These are phyloP conservation scores for Aspergillus sp. DNA, from an alignment of 2,329 filamentous ascomycete species.

Conservation along the genomic window DNA sequence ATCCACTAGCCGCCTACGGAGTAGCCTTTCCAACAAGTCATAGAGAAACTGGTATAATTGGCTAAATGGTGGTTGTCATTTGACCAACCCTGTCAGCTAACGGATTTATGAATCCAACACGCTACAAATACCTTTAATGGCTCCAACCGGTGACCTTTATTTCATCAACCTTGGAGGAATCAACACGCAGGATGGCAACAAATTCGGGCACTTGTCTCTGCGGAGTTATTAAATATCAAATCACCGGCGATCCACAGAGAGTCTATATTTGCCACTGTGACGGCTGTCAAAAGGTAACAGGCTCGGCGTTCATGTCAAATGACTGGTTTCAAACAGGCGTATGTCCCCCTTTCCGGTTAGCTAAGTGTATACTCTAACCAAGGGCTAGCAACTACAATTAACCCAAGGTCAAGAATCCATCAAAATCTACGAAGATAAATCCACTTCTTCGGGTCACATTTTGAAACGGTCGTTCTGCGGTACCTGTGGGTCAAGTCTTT, in stretches of 20 bases:
- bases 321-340: slow-evolving; percentile 15
- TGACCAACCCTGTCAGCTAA: too few relatives aligned
- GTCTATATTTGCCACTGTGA: slow-evolving; percentile 23
- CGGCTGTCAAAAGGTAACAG: slow-evolving; percentile 23
- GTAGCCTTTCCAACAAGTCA: too few relatives aligned
- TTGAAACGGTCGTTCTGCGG: slow-evolving; percentile 21
- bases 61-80: too few relatives aligned
- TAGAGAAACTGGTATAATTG: too few relatives aligned
- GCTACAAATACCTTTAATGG: too few relatives aligned
- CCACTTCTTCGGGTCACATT: slow-evolving; percentile 7
- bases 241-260: slow-evolving; percentile 13
- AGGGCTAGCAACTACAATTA: slow-evolving; percentile 13
- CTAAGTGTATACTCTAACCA: background rate
- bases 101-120: too few relatives aligned
- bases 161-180: too few relatives aligned
- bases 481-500: slow-evolving; percentile 19
- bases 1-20: too few relatives aligned
- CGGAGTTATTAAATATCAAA: slow-evolving; percentile 16
- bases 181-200: background rate
- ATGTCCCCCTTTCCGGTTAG: background rate
- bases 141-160: too few relatives aligned
- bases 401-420: slow-evolving; percentile 11
- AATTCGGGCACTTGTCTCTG: slow-evolving; percentile 23
- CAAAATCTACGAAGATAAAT: slow-evolving; percentile 15
- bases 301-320: slow-evolving; percentile 23